These are phyloP conservation scores for Neonectria sp. DNA, from an alignment of 2,329 filamentous ascomycete genomes.

Conservation along the genomic window DNA sequence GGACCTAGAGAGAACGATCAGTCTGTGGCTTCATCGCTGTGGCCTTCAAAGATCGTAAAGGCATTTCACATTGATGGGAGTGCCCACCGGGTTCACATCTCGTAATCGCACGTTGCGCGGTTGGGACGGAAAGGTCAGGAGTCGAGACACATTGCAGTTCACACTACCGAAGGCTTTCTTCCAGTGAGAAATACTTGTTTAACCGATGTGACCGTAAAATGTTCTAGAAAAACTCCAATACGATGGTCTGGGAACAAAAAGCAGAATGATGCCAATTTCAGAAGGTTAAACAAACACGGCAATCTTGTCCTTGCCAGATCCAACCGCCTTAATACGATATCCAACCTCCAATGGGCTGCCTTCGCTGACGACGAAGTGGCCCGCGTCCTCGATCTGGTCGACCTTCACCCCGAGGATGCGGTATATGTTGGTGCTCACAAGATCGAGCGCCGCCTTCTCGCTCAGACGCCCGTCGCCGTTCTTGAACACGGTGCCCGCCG, in stretches of 20 bases:
- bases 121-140: no score
- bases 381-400: slow-evolving; percentile 42
- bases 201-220: background rate
- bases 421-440: slow-evolving; percentile 72
- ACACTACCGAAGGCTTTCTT: no score
- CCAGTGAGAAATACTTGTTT: no score
- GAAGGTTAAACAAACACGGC: slow-evolving; percentile 53
- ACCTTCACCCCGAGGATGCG: slow-evolving; percentile 67
- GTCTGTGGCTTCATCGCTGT: no score
- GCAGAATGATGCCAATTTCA: no score
- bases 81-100: no score
- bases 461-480: slow-evolving; percentile 69
- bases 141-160: no score
- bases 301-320: slow-evolving; percentile 50
- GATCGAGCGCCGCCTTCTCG: slow-evolving; percentile 68
- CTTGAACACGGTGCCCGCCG: slow-evolving; percentile 71
- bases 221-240: background rate
- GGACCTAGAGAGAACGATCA: no score
- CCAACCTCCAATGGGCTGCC: slow-evolving; percentile 74
- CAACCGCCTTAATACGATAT: slow-evolving; percentile 68
- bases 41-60: no score
- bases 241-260: background rate
- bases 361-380: slow-evolving; percentile 75
- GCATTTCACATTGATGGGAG: no score
- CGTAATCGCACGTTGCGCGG: no score